Evolutionary conservation across 2,329 filamentous ascomycete species (phyloP).

Genomic region (Emericellopsis cladophorae): DNA sequence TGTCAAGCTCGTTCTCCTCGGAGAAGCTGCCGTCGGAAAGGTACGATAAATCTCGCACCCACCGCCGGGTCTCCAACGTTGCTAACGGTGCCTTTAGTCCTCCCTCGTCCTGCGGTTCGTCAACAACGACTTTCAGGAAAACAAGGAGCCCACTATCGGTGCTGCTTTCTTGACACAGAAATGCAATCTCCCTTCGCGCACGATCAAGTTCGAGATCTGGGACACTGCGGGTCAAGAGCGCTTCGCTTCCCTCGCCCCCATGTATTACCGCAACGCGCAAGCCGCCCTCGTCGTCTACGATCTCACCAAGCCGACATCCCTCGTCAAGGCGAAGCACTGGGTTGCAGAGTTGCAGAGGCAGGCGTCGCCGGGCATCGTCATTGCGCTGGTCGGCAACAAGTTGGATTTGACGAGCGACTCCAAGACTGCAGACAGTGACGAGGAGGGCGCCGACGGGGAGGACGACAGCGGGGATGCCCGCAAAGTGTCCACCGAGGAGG

Average conservation of each 20-base stretch:
- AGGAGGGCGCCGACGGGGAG: slow-evolving; percentile 43
- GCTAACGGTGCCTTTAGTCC: slow-evolving; percentile 46
- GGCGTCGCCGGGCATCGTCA: slow-evolving; percentile 91
- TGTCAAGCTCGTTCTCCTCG: slow-evolving; percentile 96
- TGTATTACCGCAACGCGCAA: slow-evolving; percentile 99
- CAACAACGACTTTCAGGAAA: slow-evolving; percentile 99
- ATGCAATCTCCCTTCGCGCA: slow-evolving; percentile 87
- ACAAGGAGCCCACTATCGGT: slow-evolving; percentile 98
- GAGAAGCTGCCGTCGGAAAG: slow-evolving; percentile 97
- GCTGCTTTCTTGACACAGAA: slow-evolving; percentile 98
- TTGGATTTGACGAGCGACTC: slow-evolving; percentile 68
- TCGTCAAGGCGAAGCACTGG: slow-evolving; percentile 98
- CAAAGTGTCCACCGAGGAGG: slow-evolving; percentile 84
- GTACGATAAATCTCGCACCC: slow-evolving; percentile 31
- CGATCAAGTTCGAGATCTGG: slow-evolving; percentile 94
- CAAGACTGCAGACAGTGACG: slow-evolving; percentile 31
- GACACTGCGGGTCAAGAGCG: slow-evolving; percentile 97
- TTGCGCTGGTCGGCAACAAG: slow-evolving; percentile 95
- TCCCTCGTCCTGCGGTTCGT: slow-evolving; percentile 96
- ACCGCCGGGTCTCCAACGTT: not conserved
- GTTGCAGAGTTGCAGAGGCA: slow-evolving; percentile 94
- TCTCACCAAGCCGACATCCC: slow-evolving; percentile 87
- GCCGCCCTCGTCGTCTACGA: slow-evolving; percentile 97
- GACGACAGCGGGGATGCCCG: slow-evolving; percentile 62
- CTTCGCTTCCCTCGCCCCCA: slow-evolving; percentile 89